phyloP scores from a whole-genome alignment of 2,329 filamentous ascomycete genomes.

The Penicillium sp. region DNA sequence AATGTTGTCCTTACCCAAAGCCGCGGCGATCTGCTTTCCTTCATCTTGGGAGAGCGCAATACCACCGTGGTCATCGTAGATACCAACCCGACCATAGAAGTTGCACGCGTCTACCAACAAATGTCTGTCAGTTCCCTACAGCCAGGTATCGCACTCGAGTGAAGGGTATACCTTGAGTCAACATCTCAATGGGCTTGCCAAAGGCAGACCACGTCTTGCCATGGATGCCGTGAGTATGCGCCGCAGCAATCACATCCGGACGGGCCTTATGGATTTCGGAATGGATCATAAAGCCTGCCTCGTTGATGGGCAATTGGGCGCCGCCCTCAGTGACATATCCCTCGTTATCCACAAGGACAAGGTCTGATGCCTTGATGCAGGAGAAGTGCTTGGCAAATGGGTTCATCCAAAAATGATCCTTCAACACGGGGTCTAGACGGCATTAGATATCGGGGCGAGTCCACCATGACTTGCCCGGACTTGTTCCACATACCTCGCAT shows the following conservation, averaged over 20 bases:
- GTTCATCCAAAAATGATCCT: constrained; percentile 44
- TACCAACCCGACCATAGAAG: constrained; percentile 37
- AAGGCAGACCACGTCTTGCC: constrained; percentile 62
- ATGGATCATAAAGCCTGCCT: constrained; percentile 59
- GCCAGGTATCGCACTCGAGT: background rate
- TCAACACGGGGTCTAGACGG: constrained; percentile 33
- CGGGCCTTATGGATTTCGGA: constrained; percentile 58
- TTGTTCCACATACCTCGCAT: constrained; percentile 31
- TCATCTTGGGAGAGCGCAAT: constrained; percentile 43
- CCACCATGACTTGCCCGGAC: background rate
- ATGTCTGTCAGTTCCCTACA: constrained; percentile 1
- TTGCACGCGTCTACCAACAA: constrained; percentile 36
- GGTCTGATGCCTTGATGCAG: constrained; percentile 42
- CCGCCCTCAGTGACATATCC: constrained; percentile 43
- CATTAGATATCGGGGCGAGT: background rate
- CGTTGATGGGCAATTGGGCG: constrained; percentile 40
- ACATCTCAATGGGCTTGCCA: constrained; percentile 58
- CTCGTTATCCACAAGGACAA: constrained; percentile 41
- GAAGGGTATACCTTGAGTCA: constrained; percentile 53
- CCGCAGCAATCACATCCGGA: constrained; percentile 58
- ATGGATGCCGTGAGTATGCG: constrained; percentile 58
- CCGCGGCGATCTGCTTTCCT: constrained; percentile 38
- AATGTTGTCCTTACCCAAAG: constrained; percentile 41
- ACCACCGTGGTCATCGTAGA: constrained; percentile 43
- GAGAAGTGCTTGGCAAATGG: constrained; percentile 43